Percentiles rank a stretch among this genome's conserved stretches.
phyloP scores from a whole-genome alignment of 2,329 filamentous ascomycete species.

The Epicoccum nigrum region DNA sequence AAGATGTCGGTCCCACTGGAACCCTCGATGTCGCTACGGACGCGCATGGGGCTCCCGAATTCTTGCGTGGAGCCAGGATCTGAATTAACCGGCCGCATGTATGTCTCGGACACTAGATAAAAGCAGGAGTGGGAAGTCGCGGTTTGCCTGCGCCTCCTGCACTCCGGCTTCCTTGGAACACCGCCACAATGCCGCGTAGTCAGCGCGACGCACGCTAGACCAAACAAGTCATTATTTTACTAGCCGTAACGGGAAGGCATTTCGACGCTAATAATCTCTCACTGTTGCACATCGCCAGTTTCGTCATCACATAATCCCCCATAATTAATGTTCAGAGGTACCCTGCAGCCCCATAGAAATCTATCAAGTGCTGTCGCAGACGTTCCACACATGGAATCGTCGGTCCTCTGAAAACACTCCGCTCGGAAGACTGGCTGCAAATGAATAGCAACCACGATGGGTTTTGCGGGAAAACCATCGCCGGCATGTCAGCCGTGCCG shows the following conservation, averaged over 20 bases:
- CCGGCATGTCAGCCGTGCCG: background rate
- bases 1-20: too few relatives aligned
- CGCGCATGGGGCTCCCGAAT: too few relatives aligned
- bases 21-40: too few relatives aligned
- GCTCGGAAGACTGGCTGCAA: background rate
- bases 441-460: background rate
- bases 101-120: too few relatives aligned
- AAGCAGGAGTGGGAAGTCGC: too few relatives aligned
- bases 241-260: background rate
- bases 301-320: background rate
- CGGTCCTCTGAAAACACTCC: background rate
- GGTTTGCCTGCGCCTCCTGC: too few relatives aligned
- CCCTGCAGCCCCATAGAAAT: background rate
- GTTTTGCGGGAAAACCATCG: background rate
- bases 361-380: background rate
- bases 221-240: background rate
- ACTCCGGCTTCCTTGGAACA: too few relatives aligned
- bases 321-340: background rate
- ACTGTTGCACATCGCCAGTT: background rate
- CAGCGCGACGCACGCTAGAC: background rate
- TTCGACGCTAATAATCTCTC: background rate
- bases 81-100: too few relatives aligned
- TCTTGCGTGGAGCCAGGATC: too few relatives aligned
- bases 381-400: background rate
- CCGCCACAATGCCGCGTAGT: background rate